A percentile compares a stretch with the other conserved stretches of the same genome.
These are phyloP conservation scores for Phytophthora citricola DNA, from an alignment of 352 stramenopile species.

Conservation along the genomic window DNA sequence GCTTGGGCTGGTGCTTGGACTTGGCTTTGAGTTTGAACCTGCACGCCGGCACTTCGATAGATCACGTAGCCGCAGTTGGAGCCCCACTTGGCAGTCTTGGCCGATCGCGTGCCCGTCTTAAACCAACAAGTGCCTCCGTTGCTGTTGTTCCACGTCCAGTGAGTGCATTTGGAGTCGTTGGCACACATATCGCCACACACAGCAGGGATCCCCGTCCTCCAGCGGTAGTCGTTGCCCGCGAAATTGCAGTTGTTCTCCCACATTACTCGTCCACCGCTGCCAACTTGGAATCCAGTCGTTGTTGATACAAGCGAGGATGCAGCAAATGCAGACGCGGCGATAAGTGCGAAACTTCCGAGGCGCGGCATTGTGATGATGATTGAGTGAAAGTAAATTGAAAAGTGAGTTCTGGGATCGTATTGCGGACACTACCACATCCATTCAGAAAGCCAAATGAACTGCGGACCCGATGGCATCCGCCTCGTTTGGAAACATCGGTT, in stretches of 20 bases:
- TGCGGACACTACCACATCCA: constrained; percentile 1
- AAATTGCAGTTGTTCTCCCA: constrained; percentile 53
- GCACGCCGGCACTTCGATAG: constrained; percentile 18
- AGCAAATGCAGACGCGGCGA: constrained; percentile 15
- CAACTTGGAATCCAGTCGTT: constrained; percentile 23
- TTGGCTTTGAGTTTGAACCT: constrained; percentile 7
- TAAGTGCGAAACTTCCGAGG: constrained; percentile 10
- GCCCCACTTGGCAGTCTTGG: constrained; percentile 29
- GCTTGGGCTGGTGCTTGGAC: not conserved
- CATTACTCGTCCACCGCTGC: constrained; percentile 41
- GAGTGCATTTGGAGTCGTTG: constrained; percentile 39
- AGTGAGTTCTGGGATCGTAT: constrained; percentile 11
- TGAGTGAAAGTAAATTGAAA: constrained; percentile 14
- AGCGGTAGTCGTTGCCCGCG: constrained; percentile 39
- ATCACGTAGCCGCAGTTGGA: constrained; percentile 48
- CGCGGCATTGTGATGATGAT: constrained; percentile 22
- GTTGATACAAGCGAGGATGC: constrained; percentile 9
- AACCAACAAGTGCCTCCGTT: constrained; percentile 52
- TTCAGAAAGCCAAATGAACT: constrained; percentile 9
- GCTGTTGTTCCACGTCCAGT: constrained; percentile 50
- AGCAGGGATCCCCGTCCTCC: constrained; percentile 29
- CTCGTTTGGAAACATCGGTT: constrained; percentile 23
- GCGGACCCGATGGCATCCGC: constrained; percentile 12
- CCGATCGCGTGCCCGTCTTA: constrained; percentile 32
- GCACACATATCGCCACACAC: constrained; percentile 46